A percentile compares a stretch with the other conserved stretches of the same genome.
phyloP scores from a whole-genome alignment of 805 yeast species.

The Metschnikowia borealis region DNA sequence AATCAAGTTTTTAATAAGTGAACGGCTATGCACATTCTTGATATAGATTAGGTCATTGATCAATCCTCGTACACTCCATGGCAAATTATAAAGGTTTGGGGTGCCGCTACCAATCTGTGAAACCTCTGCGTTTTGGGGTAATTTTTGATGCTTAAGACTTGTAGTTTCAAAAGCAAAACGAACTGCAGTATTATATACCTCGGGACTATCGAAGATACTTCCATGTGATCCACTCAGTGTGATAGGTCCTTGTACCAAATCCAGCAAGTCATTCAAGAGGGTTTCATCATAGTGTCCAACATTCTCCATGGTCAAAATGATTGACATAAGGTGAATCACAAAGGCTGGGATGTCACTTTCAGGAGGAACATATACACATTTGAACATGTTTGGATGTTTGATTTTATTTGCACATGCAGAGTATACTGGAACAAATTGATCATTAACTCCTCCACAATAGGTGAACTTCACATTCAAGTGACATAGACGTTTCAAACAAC shows the following conservation, averaged over 20 bases:
- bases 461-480: constrained; percentile 32
- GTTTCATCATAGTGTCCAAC: constrained; percentile 34
- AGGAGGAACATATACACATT: constrained; percentile 23
- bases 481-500: constrained; percentile 20
- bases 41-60: constrained; percentile 31
- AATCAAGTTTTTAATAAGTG: constrained; percentile 24
- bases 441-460: constrained; percentile 30
- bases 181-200: constrained; percentile 28
- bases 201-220: constrained; percentile 20
- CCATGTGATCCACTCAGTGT: constrained; percentile 26
- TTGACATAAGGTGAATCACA: constrained; percentile 24
- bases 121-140: not conserved
- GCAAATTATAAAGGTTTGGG: constrained; percentile 25
- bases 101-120: not conserved
- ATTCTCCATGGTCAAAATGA: constrained; percentile 30
- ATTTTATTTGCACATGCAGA: constrained; percentile 28
- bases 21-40: constrained; percentile 26
- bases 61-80: constrained; percentile 39
- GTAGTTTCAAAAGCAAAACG: constrained; percentile 37
- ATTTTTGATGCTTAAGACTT: constrained; percentile 16
- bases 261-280: constrained; percentile 28
- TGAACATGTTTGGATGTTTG: constrained; percentile 36
- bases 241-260: constrained; percentile 23
- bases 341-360: constrained; percentile 25
- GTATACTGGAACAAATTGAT: constrained; percentile 35